Evolutionary conservation across 352 stramenopile genomes (phyloP).

Genomic region (Phytopythium oedochilum): DNA sequence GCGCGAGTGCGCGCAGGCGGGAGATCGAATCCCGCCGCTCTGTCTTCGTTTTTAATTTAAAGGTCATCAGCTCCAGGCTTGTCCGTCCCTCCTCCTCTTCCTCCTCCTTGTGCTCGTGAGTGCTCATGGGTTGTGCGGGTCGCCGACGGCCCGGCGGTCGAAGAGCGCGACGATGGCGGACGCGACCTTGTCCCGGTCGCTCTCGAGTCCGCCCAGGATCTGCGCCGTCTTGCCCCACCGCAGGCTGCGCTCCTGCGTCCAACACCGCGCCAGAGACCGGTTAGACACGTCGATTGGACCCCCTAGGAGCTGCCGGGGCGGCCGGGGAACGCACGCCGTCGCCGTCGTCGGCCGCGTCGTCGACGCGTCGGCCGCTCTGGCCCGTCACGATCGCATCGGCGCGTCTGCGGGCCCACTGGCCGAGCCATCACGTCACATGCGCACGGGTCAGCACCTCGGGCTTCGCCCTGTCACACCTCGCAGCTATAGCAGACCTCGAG

Average conservation of each 20-base stretch:
- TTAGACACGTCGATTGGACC: not conserved
- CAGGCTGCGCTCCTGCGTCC: conserved; percentile 36
- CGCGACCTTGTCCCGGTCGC: conserved; percentile 47
- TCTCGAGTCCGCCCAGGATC: conserved; percentile 51
- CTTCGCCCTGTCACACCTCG: too few species aligned
- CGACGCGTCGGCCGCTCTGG: conserved; percentile 10
- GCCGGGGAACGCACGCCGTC: conserved; percentile 21
- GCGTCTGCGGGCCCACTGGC: conserved; percentile 46
- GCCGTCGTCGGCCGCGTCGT: conserved; percentile 13
- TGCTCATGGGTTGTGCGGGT: not conserved
- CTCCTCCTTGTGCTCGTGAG: too few species aligned
- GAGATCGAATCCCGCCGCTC: not conserved
- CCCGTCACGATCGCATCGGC: conserved; percentile 27
- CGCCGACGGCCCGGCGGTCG: conserved; percentile 2
- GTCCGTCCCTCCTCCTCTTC: not conserved
- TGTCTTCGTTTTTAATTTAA: not conserved
- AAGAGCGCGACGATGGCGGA: conserved; percentile 57
- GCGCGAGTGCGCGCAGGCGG: not conserved
- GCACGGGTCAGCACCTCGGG: not conserved
- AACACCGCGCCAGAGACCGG: not conserved
- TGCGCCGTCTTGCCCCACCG: conserved; percentile 50
- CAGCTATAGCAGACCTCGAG: too few species aligned
- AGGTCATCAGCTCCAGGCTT: too few species aligned
- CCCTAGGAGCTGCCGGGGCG: too few species aligned
- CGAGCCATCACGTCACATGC: not conserved